Evolutionary conservation across 805 yeast species (phyloP).

Genomic region (Clavispora santaluciae): DNA sequence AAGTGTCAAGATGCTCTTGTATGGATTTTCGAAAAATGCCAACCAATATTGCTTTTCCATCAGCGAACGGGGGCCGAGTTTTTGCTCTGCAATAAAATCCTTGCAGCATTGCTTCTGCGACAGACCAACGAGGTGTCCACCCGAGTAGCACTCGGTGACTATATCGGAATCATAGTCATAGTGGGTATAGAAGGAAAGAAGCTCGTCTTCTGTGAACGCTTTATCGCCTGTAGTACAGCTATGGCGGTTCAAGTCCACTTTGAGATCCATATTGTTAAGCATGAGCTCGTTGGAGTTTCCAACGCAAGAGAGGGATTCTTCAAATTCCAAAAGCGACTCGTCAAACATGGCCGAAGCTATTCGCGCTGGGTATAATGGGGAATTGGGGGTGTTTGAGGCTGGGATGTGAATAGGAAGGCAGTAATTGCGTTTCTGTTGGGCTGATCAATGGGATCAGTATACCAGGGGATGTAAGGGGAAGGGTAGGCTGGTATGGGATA

Average conservation of each 20-base stretch:
- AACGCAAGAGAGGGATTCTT: slow-evolving; percentile 14
- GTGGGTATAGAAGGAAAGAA: slow-evolving; percentile 5
- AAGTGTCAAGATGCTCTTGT: slow-evolving; percentile 40
- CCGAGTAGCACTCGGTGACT: slow-evolving; percentile 10
- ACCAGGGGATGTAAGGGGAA: too few species aligned
- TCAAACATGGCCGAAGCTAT: slow-evolving; percentile 8
- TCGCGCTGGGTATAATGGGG: background rate
- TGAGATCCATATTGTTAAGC: slow-evolving; percentile 14
- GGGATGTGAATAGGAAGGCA: too few species aligned
- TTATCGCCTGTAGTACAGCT: slow-evolving; percentile 1
- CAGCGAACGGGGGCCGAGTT: slow-evolving; percentile 7
- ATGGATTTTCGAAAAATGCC: slow-evolving; percentile 39
- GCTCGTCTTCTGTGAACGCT: background rate
- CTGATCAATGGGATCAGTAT: too few species aligned
- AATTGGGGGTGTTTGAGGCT: too few species aligned
- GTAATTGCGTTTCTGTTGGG: too few species aligned
- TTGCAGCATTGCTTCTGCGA: slow-evolving; percentile 7
- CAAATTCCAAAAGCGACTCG: slow-evolving; percentile 16
- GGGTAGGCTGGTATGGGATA: too few species aligned
- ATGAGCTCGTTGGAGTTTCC: slow-evolving; percentile 11
- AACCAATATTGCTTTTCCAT: slow-evolving; percentile 41
- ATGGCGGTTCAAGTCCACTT: slow-evolving; percentile 15
- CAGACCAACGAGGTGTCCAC: slow-evolving; percentile 5
- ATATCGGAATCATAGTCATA: slow-evolving; percentile 11
- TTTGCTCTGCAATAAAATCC: slow-evolving; percentile 3